A percentile compares a stretch with the other conserved stretches of the same genome.
Evolutionary conservation across 1,284 basidiomycete genomes (phyloP).

Genomic region (Apiotrichum sp.): DNA sequence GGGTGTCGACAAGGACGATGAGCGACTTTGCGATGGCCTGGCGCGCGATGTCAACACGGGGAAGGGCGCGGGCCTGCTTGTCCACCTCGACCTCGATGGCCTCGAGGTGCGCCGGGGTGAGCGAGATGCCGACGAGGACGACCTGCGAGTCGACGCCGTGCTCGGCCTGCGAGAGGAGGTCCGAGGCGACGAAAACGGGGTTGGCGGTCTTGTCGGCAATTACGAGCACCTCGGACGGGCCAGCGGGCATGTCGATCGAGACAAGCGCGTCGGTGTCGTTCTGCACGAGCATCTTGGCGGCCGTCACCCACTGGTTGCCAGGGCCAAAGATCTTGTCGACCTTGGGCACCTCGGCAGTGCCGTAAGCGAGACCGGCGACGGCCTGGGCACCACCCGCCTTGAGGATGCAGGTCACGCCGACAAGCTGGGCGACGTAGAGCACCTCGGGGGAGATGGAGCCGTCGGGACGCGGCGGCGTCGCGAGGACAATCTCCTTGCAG

Average conservation of each 20-base stretch:
- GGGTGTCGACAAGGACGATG: slow-evolving; percentile 65
- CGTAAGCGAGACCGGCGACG: slow-evolving; percentile 94
- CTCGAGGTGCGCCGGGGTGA: slow-evolving; percentile 59
- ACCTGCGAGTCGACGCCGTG: slow-evolving; percentile 98
- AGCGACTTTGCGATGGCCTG: slow-evolving; percentile 88
- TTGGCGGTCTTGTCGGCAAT: slow-evolving; percentile 83
- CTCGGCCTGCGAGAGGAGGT: slow-evolving; percentile 87
- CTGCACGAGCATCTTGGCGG: slow-evolving; percentile 98
- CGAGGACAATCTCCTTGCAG: slow-evolving; percentile 85
- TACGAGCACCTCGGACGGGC: slow-evolving; percentile 92
- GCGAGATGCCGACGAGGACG: slow-evolving; percentile 75
- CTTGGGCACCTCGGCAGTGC: slow-evolving; percentile 91
- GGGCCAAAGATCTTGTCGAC: slow-evolving; percentile 99
- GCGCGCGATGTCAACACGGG: slow-evolving; percentile 83
- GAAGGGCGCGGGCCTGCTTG: slow-evolving; percentile 74
- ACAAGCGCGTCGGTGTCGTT: slow-evolving; percentile 96
- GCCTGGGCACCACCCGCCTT: slow-evolving; percentile 97
- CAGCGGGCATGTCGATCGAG: slow-evolving; percentile 98
- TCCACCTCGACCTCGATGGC: slow-evolving; percentile 83
- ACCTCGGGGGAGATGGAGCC: slow-evolving; percentile 91
- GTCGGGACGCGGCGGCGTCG: slow-evolving; percentile 87
- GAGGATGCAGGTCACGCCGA: slow-evolving; percentile 79
- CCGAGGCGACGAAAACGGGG: slow-evolving; percentile 89
- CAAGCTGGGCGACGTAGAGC: slow-evolving; percentile 83
- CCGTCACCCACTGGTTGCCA: slow-evolving; percentile 99